Conservation (phyloP, 768 basidiomycete genomes). For the Megacollybia marginata region DNA sequence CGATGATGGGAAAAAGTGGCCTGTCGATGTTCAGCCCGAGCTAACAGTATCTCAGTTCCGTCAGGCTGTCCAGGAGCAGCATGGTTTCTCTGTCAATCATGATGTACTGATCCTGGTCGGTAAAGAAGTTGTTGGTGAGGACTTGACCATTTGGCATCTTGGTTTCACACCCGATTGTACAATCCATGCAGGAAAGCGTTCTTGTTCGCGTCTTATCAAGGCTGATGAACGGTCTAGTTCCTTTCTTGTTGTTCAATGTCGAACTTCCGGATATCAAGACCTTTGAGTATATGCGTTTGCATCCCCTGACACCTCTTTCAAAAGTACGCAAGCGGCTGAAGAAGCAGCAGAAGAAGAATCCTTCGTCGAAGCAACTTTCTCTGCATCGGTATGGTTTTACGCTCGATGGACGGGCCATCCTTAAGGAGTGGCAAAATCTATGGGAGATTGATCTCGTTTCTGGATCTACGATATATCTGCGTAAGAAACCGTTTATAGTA, state of each 20-base stretch:
- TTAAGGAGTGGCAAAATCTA: conserved; percentile 4
- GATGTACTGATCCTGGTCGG: conserved; percentile 5
- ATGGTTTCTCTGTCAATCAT: conserved; percentile 2
- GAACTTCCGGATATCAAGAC: background rate
- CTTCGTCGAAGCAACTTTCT: background rate
- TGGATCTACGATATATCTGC: conserved; percentile 3
- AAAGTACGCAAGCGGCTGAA: background rate
- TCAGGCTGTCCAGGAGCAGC: conserved; percentile 1
- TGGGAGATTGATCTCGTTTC: conserved; percentile 2
- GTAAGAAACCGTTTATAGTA: background rate
- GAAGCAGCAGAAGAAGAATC: background rate
- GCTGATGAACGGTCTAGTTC: background rate
- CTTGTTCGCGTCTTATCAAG: background rate
- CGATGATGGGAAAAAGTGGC: conserved; percentile 1
- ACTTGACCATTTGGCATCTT: conserved; percentile 2
- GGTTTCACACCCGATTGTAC: conserved; percentile 5
- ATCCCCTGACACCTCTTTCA: conserved; percentile 3
- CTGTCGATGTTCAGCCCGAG: background rate
- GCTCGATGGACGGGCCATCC: background rate
- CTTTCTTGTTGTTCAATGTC: conserved; percentile 2
- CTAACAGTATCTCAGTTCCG: conserved; percentile 6
- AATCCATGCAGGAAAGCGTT: conserved; percentile 6
- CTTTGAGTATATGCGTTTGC: conserved; percentile 1
- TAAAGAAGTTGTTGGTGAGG: conserved; percentile 3
- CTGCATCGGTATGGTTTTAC: conserved; percentile 1